Evolutionary conservation across 768 basidiomycete genomes (phyloP), one percentile per base, ranked within the genome.

Genomic region (Naganishia randhawae): DNA sequence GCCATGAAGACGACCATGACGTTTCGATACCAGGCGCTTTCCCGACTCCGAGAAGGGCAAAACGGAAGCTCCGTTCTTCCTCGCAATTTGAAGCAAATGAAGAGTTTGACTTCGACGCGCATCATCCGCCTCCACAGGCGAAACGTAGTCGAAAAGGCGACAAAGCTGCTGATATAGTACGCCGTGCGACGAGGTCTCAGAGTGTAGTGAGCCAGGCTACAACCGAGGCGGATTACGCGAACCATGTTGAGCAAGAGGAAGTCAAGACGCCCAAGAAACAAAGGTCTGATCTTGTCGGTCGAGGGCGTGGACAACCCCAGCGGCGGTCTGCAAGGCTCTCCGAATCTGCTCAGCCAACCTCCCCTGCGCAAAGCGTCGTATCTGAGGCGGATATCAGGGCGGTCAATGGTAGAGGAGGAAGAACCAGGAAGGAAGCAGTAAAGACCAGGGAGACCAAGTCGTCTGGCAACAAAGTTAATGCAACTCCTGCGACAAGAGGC

Each of bases 191-290:
- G 10, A 31, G 57, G 22, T 61, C 57, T 29, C 57, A 61, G 25
- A 41, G 57, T 27, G 57, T 61, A 8, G 39, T 61, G 37, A 61
- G 57, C 39, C 39, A 41, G 11, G 57, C 57, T 16, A 61, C 37
- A 4, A 61, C 57, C 37, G 57, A 61, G 39, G 57, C 57, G 35
- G 57, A 61, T 61, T 39, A 61, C 3, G n/a, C 45, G 45, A 22
- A 13, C 45, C 45, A n/a, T 48, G 4, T 48, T 4, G 45, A 22
- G 45, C 45, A 17, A 13, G n/a, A 48, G 19, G 57, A 42, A 2
- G 37, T 7, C 5, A 17, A 11, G 14, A 55, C 57, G n/a, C 57
- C 57, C n/a, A 61, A n/a, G 35, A 61, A 61, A 35, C 22, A 41
- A 39, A 25, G 29, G n/a, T 25, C 57, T 19, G 25, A 41, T 41